Conservation (phyloP, 352 stramenopile species). For the Phytophthora cactorum region DNA sequence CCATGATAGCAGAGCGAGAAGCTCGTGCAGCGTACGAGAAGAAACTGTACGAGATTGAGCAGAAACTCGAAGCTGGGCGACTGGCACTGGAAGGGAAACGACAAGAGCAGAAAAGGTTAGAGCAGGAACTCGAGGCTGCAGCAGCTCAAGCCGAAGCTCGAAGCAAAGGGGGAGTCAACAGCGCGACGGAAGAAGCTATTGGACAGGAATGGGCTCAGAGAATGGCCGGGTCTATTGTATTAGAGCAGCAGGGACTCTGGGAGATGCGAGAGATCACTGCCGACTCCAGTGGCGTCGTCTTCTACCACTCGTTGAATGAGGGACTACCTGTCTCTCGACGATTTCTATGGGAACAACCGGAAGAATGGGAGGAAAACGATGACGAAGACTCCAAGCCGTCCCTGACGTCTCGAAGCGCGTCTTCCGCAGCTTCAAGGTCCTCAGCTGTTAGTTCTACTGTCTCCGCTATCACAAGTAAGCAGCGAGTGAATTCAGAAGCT, state of each 20-base stretch:
- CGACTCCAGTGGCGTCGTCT: constrained; percentile 60
- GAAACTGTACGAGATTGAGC: constrained; percentile 68
- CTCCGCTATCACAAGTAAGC: constrained; percentile 25
- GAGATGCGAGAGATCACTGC: constrained; percentile 60
- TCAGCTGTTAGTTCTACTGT: background rate
- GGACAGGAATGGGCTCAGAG: constrained; percentile 57
- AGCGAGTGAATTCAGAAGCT: constrained; percentile 33
- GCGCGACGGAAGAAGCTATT: constrained; percentile 9
- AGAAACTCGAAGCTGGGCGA: constrained; percentile 64
- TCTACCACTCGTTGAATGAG: constrained; percentile 72
- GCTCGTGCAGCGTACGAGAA: constrained; percentile 57
- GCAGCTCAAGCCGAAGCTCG: constrained; percentile 36
- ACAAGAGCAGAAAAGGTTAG: constrained; percentile 67
- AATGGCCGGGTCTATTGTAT: constrained; percentile 49
- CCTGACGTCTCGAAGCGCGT: constrained; percentile 15
- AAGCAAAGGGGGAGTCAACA: constrained; percentile 28
- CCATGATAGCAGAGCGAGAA: constrained; percentile 47
- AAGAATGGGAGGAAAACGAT: constrained; percentile 39
- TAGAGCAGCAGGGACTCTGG: constrained; percentile 61
- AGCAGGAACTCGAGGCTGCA: constrained; percentile 53
- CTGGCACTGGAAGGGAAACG: constrained; percentile 64
- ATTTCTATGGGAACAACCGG: constrained; percentile 58
- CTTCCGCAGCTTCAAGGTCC: constrained; percentile 3
- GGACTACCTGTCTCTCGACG: constrained; percentile 45
- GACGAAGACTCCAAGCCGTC: constrained; percentile 13